Conservation (phyloP, 306 rosid genomes). For the Lathyrus sativus region DNA sequence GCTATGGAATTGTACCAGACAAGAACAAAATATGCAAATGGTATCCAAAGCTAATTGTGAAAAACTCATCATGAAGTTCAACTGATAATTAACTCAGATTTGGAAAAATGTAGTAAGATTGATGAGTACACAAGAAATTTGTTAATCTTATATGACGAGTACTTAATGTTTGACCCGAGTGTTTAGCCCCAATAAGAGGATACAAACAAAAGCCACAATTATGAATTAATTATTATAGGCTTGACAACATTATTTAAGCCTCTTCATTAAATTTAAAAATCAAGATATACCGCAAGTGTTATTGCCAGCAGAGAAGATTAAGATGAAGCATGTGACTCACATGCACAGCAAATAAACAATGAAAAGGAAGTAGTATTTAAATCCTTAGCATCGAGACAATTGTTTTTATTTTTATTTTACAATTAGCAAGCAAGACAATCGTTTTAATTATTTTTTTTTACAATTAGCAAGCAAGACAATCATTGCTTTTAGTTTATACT, state of each 20-base stretch:
- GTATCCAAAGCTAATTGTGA: conserved; percentile 5
- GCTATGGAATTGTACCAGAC: conserved; percentile 15
- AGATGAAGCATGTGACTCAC: conserved; percentile 47
- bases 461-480: background rate
- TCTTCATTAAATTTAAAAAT: background rate
- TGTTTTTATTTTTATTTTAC: conserved; percentile 5
- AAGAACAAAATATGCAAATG: conserved; percentile 18
- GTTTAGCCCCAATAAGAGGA: conserved; percentile 8
- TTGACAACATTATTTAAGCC: conserved; percentile 32
- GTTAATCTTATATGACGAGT: conserved; percentile 9
- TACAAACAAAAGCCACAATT: conserved; percentile 17
- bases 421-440: conserved; percentile 17
- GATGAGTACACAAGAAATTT: background rate
- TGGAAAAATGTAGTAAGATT: conserved; percentile 18
- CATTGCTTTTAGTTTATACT: conserved; percentile 28
- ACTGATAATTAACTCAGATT: conserved; percentile 5
- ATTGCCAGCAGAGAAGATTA: conserved; percentile 29
- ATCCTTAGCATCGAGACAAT: conserved; percentile 35
- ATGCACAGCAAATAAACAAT: conserved; percentile 30
- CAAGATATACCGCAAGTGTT: conserved; percentile 25
- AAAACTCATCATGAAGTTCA: conserved; percentile 29
- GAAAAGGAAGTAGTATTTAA: conserved; percentile 34
- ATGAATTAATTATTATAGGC: conserved; percentile 1
- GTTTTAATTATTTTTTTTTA: background rate
- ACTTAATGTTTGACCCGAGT: conserved; percentile 27